phyloP scores from a whole-genome alignment of 805 yeast genomes.

The Zygotorulaspora danielsina region DNA sequence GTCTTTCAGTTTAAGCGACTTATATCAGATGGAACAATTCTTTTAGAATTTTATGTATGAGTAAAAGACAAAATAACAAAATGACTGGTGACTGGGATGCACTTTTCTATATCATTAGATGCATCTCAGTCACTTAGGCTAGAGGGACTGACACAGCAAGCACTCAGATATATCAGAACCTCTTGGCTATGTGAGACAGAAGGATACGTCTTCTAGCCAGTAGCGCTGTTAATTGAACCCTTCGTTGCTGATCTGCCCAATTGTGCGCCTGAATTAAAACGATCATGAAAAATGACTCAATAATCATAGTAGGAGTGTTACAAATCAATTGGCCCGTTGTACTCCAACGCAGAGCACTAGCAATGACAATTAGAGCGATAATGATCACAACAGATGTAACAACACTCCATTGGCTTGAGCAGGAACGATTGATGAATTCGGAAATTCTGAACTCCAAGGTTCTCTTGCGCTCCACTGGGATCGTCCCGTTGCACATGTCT shows the following conservation, averaged over 20 bases:
- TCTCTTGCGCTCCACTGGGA: slow-evolving; percentile 8
- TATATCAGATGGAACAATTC: too few species aligned
- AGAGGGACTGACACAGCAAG: too few species aligned
- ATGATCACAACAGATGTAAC: slow-evolving; percentile 29
- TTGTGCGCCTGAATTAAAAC: slow-evolving; percentile 40
- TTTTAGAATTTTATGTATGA: too few species aligned
- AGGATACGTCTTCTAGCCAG: slow-evolving; percentile 23
- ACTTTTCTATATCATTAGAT: too few species aligned
- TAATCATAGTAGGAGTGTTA: slow-evolving; percentile 44
- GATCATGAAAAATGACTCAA: slow-evolving; percentile 40
- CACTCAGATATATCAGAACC: too few species aligned
- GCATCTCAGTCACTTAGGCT: too few species aligned
- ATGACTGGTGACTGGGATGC: too few species aligned
- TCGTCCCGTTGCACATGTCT: slow-evolving; percentile 15
- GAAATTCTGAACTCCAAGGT: slow-evolving; percentile 25
- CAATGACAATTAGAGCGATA: slow-evolving; percentile 32
- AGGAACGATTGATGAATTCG: slow-evolving; percentile 27
- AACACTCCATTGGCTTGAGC: slow-evolving; percentile 37
- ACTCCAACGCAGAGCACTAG: slow-evolving; percentile 38
- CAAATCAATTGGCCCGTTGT: slow-evolving; percentile 40
- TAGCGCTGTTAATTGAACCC: slow-evolving; percentile 26
- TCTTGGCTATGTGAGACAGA: slow-evolving; percentile 1
- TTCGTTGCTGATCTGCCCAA: slow-evolving; percentile 30
- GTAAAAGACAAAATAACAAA: too few species aligned
- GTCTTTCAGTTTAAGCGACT: too few species aligned